Conservation (phyloP, 1,284 basidiomycete species). For the Heterobasidion parviporum region DNA sequence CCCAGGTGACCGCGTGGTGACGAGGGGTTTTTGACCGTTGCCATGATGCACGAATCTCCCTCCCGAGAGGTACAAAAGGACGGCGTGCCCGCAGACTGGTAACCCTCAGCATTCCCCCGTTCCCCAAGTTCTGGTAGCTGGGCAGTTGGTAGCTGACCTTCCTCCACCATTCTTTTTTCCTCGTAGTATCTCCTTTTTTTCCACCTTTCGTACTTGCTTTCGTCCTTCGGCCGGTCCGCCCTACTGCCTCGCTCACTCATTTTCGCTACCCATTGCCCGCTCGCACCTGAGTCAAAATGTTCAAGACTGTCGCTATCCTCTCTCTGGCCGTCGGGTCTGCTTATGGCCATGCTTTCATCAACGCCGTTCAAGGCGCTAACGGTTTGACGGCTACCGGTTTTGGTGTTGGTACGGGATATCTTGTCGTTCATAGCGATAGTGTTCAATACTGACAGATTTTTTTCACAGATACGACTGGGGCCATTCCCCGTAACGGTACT, state of each 20-base stretch:
- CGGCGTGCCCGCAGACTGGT: not conserved
- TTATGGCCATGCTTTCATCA: not conserved
- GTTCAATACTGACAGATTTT: not conserved
- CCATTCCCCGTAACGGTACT: not conserved
- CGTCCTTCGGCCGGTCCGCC: not conserved
- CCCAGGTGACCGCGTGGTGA: not conserved
- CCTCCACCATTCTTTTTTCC: not conserved
- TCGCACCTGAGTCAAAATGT: not conserved
- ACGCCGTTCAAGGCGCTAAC: not conserved
- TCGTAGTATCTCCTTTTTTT: not conserved
- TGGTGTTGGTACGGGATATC: not conserved
- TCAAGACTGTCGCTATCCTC: not conserved
- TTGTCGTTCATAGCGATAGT: not conserved
- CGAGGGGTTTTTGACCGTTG: not conserved
- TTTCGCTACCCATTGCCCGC: too few species aligned
- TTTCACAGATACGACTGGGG: not conserved
- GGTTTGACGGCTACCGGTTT: not conserved
- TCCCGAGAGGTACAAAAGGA: not conserved
- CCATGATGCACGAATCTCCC: not conserved
- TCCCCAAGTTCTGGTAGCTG: not conserved
- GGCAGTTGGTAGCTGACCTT: not conserved
- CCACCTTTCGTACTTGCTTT: not conserved
- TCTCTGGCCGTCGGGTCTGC: not conserved
- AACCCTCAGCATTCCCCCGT: not conserved
- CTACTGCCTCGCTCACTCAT: too few species aligned